phyloP scores from a whole-genome alignment of 2,329 filamentous ascomycete genomes.

The Penicillium hesseltinei region DNA sequence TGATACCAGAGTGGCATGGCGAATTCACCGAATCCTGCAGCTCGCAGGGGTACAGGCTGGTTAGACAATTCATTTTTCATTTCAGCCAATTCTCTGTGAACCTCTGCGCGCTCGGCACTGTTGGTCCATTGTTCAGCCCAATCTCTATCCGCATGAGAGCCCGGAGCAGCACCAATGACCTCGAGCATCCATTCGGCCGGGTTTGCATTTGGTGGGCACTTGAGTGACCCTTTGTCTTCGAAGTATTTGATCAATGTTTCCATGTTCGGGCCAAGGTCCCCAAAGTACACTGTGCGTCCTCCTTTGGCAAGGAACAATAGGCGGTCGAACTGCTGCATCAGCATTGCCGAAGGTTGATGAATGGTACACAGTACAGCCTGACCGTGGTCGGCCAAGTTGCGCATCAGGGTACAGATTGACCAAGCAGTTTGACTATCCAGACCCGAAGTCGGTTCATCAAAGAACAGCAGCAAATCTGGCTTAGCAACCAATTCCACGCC shows the following conservation, averaged over 20 bases:
- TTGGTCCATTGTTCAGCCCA: conserved; percentile 64
- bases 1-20: conserved; percentile 70
- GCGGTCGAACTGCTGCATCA: conserved; percentile 80
- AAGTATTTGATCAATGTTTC: conserved; percentile 62
- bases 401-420: conserved; percentile 82
- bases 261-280: conserved; percentile 62
- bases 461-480: conserved; percentile 82
- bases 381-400: conserved; percentile 83
- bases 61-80: conserved; percentile 25
- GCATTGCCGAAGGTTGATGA: conserved; percentile 88
- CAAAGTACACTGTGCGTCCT: conserved; percentile 68
- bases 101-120: conserved; percentile 55
- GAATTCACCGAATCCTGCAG: conserved; percentile 68
- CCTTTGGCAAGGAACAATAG: conserved; percentile 64
- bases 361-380: conserved; percentile 94
- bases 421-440: conserved; percentile 94
- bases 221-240: conserved; percentile 59
- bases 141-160: conserved; percentile 61
- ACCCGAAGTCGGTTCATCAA: conserved; percentile 93
- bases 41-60: conserved; percentile 35
- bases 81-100: conserved; percentile 52
- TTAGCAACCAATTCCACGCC: conserved; percentile 93
- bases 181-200: conserved; percentile 74
- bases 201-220: conserved; percentile 62
- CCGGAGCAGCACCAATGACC: conserved; percentile 59